Base-by-base conservation (phyloP, 2,329 filamentous ascomycete genomes). In the Trichophyton equinum region DNA sequence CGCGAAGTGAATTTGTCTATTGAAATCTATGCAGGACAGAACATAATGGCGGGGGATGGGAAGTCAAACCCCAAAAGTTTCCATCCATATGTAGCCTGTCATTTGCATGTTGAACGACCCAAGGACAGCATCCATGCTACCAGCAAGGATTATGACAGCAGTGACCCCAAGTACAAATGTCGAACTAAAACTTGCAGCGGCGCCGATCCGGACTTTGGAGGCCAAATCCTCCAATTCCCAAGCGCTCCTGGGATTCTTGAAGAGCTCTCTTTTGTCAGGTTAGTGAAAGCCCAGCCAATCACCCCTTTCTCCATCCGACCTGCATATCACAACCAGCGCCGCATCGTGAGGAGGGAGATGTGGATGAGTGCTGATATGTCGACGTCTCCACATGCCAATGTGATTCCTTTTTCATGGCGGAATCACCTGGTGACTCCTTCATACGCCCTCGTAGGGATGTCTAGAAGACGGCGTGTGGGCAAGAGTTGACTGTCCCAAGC, bases 31-130 rank as follows among this genome's bases (percentile, higher is more conserved):
- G 89, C 88, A 4, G 91, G 84, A 1, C 89, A 95, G 70, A 80
- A 87, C 62, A 81, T 95, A 42, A 86, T 88, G 0, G 74, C 94
- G 0, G 82, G 88, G 33, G 72, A 76, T 1, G 77, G 78, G 33
- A 79, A 81, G 64, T 75, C 77, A 33, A 77, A 78, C 20, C 74
- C 78, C 22, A 81, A 79, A 63, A 77, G 81, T 22, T 88, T 94
- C 64, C 83, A 84, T 44, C 89, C 89, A 1, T 83, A 88, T 62
- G 81, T 96, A 67, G 90, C 87, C 70, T 86, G 86, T 64, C 87
- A 94, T 70, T 74, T 96, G 60, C 89, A 95, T 71, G 83, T 91
- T 15, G 90, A 94, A 69, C 87, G 78, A 61, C 76, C 75, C n/a
- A 77, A 79, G 59, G 78, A 81, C 64, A 74, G 74, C 4, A 71